Evolutionary conservation across 2,329 filamentous ascomycete species (phyloP), one percentile per base, ranked within the genome.

Genomic region (Aureobasidium zeae): DNA sequence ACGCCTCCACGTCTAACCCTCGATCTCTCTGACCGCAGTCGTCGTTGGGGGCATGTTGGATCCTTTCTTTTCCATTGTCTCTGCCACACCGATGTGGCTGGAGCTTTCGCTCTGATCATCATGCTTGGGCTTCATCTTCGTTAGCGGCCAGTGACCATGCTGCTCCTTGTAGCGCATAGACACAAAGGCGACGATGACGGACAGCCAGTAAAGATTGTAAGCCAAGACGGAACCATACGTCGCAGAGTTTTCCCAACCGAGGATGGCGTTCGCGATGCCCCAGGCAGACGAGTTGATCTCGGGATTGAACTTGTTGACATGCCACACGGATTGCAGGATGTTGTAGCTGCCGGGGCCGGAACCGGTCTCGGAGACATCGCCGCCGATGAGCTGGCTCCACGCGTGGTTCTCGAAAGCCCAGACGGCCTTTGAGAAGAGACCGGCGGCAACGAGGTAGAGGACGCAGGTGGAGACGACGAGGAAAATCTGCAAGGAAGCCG

Each of bases 221-320:
- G 83, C 79, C 50, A 94, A 78, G 51, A 94, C 82, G 1, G 84
- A 88, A 39, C 86, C 86, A 55, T 89, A 87, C 2, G 86, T 93
- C 4, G 84, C 87, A 10, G 83, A 86, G 66, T 94, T 94, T 49
- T 79, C 76, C 87, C 87, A 94, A 47, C 87, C 86, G 9, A 94
- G 70, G 42, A 94, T 71, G 47, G 84, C 79, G 55, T 93, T 89
- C 70, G 94, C 86, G 52, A 94, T 78, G 44, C 84, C 85, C 86
- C 86, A 94, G 32, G 83, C 84, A 35, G 81, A 81, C 20, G 83
- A 81, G 49, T 85, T 79, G 28, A 80, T 63, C 41, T 77, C 66
- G 0, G 86, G 81, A 54, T 76, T 88, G 60, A 85, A 91, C 68
- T 84, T 93, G 56, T 88, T 87, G 43, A 89, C 76, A 56, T 89